Evolutionary conservation across 176 grass and related monocot species (phyloP).

Genomic region (barley (Hordeum vulgare)): DNA sequence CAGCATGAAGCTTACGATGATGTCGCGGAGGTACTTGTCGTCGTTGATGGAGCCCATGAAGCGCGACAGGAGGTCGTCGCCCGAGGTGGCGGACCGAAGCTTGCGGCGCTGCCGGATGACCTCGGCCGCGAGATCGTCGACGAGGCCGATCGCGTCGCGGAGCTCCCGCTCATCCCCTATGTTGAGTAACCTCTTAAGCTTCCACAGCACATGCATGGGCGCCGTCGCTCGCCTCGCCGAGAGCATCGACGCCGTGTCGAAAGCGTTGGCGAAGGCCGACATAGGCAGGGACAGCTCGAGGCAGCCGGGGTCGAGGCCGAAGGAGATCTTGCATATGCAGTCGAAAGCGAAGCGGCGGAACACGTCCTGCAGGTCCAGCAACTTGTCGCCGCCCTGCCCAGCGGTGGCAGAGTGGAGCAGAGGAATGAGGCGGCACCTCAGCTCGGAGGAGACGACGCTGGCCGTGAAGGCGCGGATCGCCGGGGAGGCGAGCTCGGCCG

Average conservation of each 20-base stretch:
- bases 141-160: constrained; percentile 46
- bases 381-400: background rate
- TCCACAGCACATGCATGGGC: constrained; percentile 60
- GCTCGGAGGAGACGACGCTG: constrained; percentile 47
- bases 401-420: constrained; percentile 42
- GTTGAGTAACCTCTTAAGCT: constrained; percentile 54
- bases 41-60: constrained; percentile 65
- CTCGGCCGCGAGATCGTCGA: constrained; percentile 57
- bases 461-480: constrained; percentile 42
- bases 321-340: constrained; percentile 79
- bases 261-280: constrained; percentile 59
- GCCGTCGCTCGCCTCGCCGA: constrained; percentile 52
- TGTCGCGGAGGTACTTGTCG: constrained; percentile 80
- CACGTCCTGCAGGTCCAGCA: constrained; percentile 69
- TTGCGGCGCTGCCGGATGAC: constrained; percentile 70
- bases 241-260: constrained; percentile 69
- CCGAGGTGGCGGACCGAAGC: constrained; percentile 34
- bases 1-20: constrained; percentile 86
- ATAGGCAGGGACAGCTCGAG: constrained; percentile 49
- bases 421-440: constrained; percentile 52
- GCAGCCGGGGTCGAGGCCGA: constrained; percentile 64
- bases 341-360: constrained; percentile 73
- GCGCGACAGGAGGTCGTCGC: constrained; percentile 72
- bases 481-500: constrained; percentile 32
- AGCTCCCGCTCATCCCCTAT: constrained; percentile 62